A percentile compares a stretch with the other conserved stretches of the same genome.
Conservation (phyloP, 805 yeast genomes). For the Wickerhamiella australiensis region DNA sequence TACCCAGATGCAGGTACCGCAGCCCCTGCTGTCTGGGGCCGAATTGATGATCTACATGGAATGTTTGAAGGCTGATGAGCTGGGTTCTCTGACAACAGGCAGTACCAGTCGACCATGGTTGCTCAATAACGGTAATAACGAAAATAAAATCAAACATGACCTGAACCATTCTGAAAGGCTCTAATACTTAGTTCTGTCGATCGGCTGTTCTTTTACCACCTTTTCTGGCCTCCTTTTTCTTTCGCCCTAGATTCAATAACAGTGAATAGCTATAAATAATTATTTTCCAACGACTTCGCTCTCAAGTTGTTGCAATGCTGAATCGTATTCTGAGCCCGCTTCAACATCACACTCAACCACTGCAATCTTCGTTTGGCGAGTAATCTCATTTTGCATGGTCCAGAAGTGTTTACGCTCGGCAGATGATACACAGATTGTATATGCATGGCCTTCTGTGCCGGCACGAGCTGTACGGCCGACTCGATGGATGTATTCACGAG, state of each 20-base stretch:
- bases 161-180: too few relatives aligned
- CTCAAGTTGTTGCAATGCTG: slow-evolving; percentile 36
- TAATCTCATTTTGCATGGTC: slow-evolving; percentile 27
- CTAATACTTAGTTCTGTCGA: too few relatives aligned
- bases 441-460: slow-evolving; percentile 60
- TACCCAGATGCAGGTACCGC: neutral
- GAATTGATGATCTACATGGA: too few relatives aligned
- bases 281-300: slow-evolving; percentile 24
- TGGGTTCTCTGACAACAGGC: too few relatives aligned
- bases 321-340: slow-evolving; percentile 33
- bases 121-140: too few relatives aligned
- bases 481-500: slow-evolving; percentile 89
- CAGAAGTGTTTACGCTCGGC: slow-evolving; percentile 51
- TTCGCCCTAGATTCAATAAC: too few relatives aligned
- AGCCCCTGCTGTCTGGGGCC: neutral
- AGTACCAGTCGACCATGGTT: too few relatives aligned
- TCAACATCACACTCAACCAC: slow-evolving; percentile 26
- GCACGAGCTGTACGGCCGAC: slow-evolving; percentile 98
- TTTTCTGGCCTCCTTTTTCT: too few relatives aligned
- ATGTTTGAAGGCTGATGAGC: too few relatives aligned
- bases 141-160: too few relatives aligned
- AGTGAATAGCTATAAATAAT: slow-evolving; percentile 14
- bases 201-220: too few relatives aligned
- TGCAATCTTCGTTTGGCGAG: slow-evolving; percentile 25
- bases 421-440: slow-evolving; percentile 59